Evolutionary conservation across 805 yeast genomes (phyloP).

Genomic region (Monosporozyma yasuniensis): DNA sequence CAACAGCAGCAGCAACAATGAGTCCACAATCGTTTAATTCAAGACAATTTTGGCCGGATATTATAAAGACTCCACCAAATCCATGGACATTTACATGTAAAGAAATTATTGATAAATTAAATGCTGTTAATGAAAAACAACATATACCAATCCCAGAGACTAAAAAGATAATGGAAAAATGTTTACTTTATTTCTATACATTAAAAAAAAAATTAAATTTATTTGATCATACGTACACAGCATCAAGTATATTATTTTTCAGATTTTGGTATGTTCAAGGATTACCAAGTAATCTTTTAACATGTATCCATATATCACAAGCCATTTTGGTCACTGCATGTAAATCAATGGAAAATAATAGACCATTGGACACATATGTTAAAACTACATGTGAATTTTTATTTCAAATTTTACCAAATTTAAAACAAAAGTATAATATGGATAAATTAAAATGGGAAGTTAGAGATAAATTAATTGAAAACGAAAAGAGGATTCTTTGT

Average conservation of each 20-base stretch:
- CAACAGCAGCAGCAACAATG: neutral
- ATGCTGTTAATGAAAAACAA: conserved; percentile 7
- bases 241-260: conserved; percentile 28
- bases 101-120: conserved; percentile 26
- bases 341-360: conserved; percentile 30
- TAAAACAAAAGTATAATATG: conserved; percentile 18
- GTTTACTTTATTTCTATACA: conserved; percentile 29
- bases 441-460: conserved; percentile 32
- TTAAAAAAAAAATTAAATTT: conserved; percentile 27
- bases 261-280: conserved; percentile 29
- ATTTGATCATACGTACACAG: conserved; percentile 31
- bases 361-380: conserved; percentile 30
- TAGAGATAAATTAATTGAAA: conserved; percentile 27
- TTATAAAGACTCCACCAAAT: conserved; percentile 25
- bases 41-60: conserved; percentile 30
- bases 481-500: conserved; percentile 26
- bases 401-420: conserved; percentile 15
- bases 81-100: conserved; percentile 25
- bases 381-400: conserved; percentile 27
- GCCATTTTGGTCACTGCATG: conserved; percentile 31
- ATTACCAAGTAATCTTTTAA: conserved; percentile 21
- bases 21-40: conserved; percentile 16
- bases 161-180: conserved; percentile 28
- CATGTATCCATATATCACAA: conserved; percentile 28
- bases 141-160: conserved; percentile 13